Base-by-base conservation (phyloP, 2,329 filamentous ascomycete species). In the Botrytis paeoniae region DNA sequence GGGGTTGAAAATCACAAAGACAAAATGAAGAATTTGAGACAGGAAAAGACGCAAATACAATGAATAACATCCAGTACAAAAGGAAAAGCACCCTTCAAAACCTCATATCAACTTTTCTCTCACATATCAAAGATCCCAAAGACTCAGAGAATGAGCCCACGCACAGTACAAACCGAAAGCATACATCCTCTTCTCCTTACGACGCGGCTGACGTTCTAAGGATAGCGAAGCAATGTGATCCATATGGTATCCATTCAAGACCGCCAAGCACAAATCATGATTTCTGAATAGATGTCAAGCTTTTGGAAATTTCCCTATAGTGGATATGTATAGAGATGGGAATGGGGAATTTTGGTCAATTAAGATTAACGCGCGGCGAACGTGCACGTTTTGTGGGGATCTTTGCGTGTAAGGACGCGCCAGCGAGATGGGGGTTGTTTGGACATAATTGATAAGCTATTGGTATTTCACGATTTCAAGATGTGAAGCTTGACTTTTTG, bases 321-420 rank as follows among this genome's bases (percentile, higher is more conserved):
- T 69, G 48, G 66, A n/a, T 69, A 43, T 18, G 9, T 59, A 43
- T 12, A 68, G 7, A 43, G 18, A 64, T 68, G 51, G 48, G 37
- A 29, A 69, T 20, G 54, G 48, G 18, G n/a, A 54, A 43, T 12
- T 64, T 43, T 64, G 16, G 8, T 51, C 51, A 39, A 8, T 69
- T 59, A 32, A 59, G 51, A 59, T 54, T 59, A 69, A 69, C 66
- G 66, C 51, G 66, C 66, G 35, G 65, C 48, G 65, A 69, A 69
- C 48, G 65, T 69, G 65, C 66, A 59, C 66, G n/a, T 14, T 29
- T 32, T 43, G 66, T 57, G 66, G 51, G 37, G 57, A 35, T 39
- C n/a, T 69, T 54, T 69, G 54, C 54, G 66, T 69, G n/a, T 35
- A 69, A n/a, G 66, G 66, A 54, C 51, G 51, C 66, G 66, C 51